Base-by-base conservation (phyloP, 2,329 filamentous ascomycete genomes). In the Cladosporium sp. region DNA sequence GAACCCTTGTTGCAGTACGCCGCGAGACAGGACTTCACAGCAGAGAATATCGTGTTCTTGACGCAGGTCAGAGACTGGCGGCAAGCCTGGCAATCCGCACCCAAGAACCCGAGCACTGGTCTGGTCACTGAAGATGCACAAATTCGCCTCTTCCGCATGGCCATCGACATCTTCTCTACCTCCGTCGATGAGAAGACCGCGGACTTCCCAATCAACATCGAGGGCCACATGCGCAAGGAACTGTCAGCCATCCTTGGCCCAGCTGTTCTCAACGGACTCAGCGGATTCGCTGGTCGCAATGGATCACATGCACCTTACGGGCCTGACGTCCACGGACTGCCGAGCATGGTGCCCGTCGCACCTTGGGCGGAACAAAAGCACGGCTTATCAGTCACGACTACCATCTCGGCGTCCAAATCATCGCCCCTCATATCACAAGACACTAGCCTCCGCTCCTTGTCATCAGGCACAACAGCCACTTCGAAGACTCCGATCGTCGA, bases 21-120 rank as follows among this genome's bases (percentile, higher is more conserved):
- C 0, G 88, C 88, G 0, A 80, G 85, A 0, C 82, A 84, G 40
- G 89, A 91, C 70, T 90, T 91, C 72, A 90, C 88, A 0, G 88
- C 88, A 16, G 89, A 91, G 74, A 91, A 91, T 72, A 88, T 91
- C 69, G 84, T 88, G 56, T 91, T 91, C 74, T 77, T 91, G 5
- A 85, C 82, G 10, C 79, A 81, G 49, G 83, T 89, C 10, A 79
- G 81, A 2, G 80, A 83, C 65, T 90, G 63, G 67, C 67, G 58
- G 53, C 64, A 69, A 67, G 65, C 68, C 12, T 66, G 66, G 68
- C 21, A 61, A 16, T 50, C 64, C 23, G 65, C 67, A 56, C 65
- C 70, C 8, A 62, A 66, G 23, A 33, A 67, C 11, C 31, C 66
- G 61, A 58, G 55, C 49, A 46, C 68, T 31, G 65, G 62, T 3